A percentile compares a stretch with the other conserved stretches of the same genome.
Conservation (phyloP, 1,284 basidiomycete genomes). For the Sanghuangporus sanghuang region DNA sequence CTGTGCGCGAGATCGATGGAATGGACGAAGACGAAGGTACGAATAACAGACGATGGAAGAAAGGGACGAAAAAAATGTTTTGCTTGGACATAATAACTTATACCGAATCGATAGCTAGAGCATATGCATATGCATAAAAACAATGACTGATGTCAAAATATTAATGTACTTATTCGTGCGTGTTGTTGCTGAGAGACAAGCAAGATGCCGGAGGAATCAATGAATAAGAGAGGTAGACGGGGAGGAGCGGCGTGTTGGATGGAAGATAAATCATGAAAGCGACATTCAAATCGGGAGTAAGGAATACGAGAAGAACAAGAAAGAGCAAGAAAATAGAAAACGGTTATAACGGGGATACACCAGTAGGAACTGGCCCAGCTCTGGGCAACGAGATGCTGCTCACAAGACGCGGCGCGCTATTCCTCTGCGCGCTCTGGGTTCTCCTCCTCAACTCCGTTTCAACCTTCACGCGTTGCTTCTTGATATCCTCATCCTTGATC, state of each 20-base stretch:
- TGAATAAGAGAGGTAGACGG: not conserved
- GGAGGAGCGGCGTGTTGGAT: too few relatives aligned
- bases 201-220: slow-evolving; percentile 30
- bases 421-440: slow-evolving; percentile 31
- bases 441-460: slow-evolving; percentile 60
- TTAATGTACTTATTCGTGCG: too few relatives aligned
- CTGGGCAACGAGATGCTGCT: slow-evolving; percentile 15
- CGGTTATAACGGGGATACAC: not conserved
- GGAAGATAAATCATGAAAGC: not conserved
- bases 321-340: not conserved
- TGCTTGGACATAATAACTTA: too few relatives aligned
- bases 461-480: slow-evolving; percentile 70
- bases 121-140: too few relatives aligned
- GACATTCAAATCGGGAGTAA: not conserved
- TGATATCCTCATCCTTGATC: slow-evolving; percentile 78
- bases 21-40: too few relatives aligned
- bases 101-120: too few relatives aligned
- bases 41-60: too few relatives aligned
- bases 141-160: too few relatives aligned
- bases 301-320: not conserved
- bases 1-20: too few relatives aligned
- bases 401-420: slow-evolving; percentile 5
- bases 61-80: too few relatives aligned
- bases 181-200: slow-evolving; percentile 16
- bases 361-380: not conserved